Evolutionary conservation across 2,329 filamentous ascomycete species (phyloP), one percentile per base, ranked within the genome.

Genomic region (Bipolaris oryzae): DNA sequence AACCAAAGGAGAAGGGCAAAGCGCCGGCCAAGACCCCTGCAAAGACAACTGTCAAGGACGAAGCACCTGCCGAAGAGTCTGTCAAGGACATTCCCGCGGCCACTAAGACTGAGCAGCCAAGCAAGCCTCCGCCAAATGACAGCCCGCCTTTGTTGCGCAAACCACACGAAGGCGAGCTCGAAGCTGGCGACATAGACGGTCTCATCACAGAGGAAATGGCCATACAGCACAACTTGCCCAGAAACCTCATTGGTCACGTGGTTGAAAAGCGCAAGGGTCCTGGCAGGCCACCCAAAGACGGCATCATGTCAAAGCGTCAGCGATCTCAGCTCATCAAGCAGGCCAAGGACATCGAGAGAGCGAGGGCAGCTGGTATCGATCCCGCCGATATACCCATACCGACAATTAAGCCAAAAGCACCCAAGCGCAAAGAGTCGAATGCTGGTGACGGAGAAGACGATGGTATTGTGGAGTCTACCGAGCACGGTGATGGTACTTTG

Each of bases 261-360:
- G 64, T 76, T 9, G 71, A 72, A 52, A 89, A 86, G 76, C 88
- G 89, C 61, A 87, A 90, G 64, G 90, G 90, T 13, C 90, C 90
- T 9, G 90, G 90, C n/a, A 81, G 90, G 50, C 90, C 90, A 18
- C 90, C 90, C 0, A 93, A 93, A 78, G 90, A 93, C 68, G 90
- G 90, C 25, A 84, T 92, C 71, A 91, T 92, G 86, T 93, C 90
- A 1, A 92, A 92, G 76, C 82, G 90, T 54, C 88, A 92, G 68
- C 83, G 88, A 63, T 81, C 86, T 16, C 74, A 87, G 45, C 81
- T 87, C 7, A 86, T 88, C 76, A 89, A 88, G 73, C 79, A 82
- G 57, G 75, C 78, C 38, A 79, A 81, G 60, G 83, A 84, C 58
- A 73, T 73, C n/a, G 75, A 78, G 37, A 75, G 72, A 51, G 75